These are phyloP conservation scores for Aspergillus heteromorphus DNA, from an alignment of 495 filamentous ascomycete species.

Conservation along the genomic window DNA sequence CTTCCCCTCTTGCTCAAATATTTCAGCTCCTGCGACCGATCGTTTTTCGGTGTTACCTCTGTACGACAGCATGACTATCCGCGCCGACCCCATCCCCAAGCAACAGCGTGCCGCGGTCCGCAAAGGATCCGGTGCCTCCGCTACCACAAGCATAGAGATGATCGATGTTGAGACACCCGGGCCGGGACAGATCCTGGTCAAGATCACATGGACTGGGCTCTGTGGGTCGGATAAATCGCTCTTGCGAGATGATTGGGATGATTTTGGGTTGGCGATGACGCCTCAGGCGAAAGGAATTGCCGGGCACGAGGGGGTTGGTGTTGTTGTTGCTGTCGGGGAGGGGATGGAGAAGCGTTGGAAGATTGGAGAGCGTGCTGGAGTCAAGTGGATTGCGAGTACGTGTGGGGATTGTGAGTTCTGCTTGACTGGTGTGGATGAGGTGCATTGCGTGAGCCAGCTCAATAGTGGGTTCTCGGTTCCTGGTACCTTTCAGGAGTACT, in stretches of 20 bases:
- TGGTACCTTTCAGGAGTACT: slow-evolving; percentile 37
- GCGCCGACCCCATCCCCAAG: background rate
- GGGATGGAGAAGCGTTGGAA: slow-evolving; percentile 7
- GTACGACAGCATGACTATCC: slow-evolving; percentile 1
- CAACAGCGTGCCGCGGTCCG: slow-evolving; percentile 8
- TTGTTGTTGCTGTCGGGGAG: slow-evolving; percentile 22
- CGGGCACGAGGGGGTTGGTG: slow-evolving; percentile 36
- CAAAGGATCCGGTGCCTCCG: slow-evolving; percentile 1
- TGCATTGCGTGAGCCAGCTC: slow-evolving; percentile 28
- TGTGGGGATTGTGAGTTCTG: slow-evolving; percentile 36
- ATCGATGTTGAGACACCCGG: slow-evolving; percentile 1
- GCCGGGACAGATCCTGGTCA: slow-evolving; percentile 7
- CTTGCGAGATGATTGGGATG: slow-evolving; percentile 4
- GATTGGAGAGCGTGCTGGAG: slow-evolving; percentile 27
- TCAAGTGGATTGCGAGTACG: slow-evolving; percentile 37
- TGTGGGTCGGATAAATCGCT: slow-evolving; percentile 10
- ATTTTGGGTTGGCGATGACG: slow-evolving; percentile 4
- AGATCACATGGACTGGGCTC: slow-evolving; percentile 8
- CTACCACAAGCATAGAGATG: slow-evolving; percentile 3
- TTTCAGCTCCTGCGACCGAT: background rate
- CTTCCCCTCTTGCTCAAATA: background rate
- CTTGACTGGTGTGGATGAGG: slow-evolving; percentile 17
- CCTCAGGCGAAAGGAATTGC: slow-evolving; percentile 19
- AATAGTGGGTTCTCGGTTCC: slow-evolving; percentile 32
- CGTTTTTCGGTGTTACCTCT: background rate